Percentiles rank a stretch among this genome's conserved stretches.
Evolutionary conservation across 176 grass and related monocot species (phyloP).

Genomic region (Luzula sylvatica): DNA sequence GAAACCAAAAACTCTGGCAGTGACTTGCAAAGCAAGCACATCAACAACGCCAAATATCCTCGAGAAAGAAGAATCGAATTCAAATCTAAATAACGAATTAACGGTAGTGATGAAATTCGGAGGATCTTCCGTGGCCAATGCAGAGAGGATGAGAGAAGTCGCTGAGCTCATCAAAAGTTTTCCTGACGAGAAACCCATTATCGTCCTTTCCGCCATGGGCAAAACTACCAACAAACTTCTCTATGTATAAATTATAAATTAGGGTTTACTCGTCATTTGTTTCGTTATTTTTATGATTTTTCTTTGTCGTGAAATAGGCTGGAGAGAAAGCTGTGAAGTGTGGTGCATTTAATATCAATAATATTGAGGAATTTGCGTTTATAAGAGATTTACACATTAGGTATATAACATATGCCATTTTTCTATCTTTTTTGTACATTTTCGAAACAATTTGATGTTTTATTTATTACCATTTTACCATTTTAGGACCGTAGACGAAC

Average conservation of each 20-base stretch:
- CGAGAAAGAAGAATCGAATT: background rate
- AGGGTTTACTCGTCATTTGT: too few relatives aligned
- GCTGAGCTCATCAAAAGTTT: conserved; percentile 60
- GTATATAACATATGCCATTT: too few relatives aligned
- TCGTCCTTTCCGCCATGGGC: conserved; percentile 95
- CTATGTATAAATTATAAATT: conserved; percentile 21
- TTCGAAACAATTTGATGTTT: background rate
- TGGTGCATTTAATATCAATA: conserved; percentile 44
- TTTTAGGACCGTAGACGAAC: conserved; percentile 61
- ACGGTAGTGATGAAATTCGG: conserved; percentile 98
- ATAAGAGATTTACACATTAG: conserved; percentile 63
- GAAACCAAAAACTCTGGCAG: background rate
- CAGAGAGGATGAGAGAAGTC: conserved; percentile 69
- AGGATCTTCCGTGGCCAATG: conserved; percentile 63
- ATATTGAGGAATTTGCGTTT: conserved; percentile 57
- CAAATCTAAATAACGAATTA: conserved; percentile 16
- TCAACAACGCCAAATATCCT: background rate
- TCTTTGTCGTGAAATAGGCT: conserved; percentile 34
- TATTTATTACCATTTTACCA: background rate
- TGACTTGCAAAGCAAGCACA: conserved; percentile 9
- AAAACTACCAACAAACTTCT: conserved; percentile 86
- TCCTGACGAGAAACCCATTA: conserved; percentile 72
- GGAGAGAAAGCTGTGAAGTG: conserved; percentile 79
- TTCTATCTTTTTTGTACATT: conserved; percentile 1
- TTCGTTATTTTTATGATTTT: background rate